phyloP scores from a whole-genome alignment of 148 eudicot species.

The Fagopyrum tataricum region DNA sequence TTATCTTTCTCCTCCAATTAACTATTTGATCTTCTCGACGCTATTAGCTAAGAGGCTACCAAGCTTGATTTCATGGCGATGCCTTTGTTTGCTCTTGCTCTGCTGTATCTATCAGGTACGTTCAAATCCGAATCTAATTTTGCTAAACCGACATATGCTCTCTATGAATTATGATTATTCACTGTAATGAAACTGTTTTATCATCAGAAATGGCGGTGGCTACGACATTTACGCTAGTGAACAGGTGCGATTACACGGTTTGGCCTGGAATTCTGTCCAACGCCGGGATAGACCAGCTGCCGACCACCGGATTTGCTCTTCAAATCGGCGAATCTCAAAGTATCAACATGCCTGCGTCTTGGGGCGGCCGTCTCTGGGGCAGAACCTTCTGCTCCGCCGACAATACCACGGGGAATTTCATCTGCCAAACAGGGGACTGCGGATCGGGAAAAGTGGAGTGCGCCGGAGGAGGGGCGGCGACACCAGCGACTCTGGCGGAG shows the following conservation, averaged over 20 bases:
- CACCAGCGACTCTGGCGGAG: conserved; percentile 46
- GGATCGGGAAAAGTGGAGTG: conserved; percentile 53
- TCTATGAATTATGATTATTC: no score
- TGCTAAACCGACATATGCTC: no score
- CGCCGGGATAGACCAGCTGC: conserved; percentile 47
- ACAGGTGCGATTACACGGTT: conserved; percentile 54
- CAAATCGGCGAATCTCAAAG: conserved; percentile 36
- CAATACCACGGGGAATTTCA: conserved; percentile 35
- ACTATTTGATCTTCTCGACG: no score
- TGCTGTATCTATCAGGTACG: no score
- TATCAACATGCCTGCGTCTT: conserved; percentile 29
- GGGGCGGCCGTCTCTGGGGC: conserved; percentile 82
- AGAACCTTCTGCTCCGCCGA: conserved; percentile 45
- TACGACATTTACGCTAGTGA: conserved; percentile 42
- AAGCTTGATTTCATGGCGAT: no score
- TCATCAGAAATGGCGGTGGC: background rate
- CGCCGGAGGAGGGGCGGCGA: conserved; percentile 36
- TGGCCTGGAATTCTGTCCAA: conserved; percentile 73
- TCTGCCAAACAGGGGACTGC: conserved; percentile 65
- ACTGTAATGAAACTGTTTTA: no score
- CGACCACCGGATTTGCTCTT: conserved; percentile 59
- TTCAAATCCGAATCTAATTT: no score
- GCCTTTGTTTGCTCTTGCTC: no score
- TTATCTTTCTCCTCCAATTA: no score
- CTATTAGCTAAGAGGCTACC: no score